Evolutionary conservation across 306 rosid genomes (phyloP).

Genomic region (Lathyrus sativus): DNA sequence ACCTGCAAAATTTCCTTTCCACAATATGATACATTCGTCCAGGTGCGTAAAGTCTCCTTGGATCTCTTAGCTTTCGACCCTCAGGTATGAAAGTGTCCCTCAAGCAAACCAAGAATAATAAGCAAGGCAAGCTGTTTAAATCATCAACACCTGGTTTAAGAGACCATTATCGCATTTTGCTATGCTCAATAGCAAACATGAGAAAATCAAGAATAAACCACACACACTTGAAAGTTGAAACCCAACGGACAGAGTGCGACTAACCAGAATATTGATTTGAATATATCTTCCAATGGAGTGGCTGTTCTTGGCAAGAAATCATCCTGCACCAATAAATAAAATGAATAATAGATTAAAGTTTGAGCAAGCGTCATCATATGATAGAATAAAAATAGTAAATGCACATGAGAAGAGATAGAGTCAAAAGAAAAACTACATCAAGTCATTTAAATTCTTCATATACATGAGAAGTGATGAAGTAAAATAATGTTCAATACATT

Average conservation of each 20-base stretch:
- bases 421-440: too few relatives aligned
- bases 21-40: constrained; percentile 93
- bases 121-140: constrained; percentile 96
- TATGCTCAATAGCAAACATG: constrained; percentile 38
- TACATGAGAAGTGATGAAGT: too few relatives aligned
- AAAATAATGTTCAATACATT: too few relatives aligned
- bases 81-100: constrained; percentile 93
- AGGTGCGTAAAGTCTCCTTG: constrained; percentile 92
- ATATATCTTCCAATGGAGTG: constrained; percentile 92
- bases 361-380: too few relatives aligned
- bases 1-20: constrained; percentile 95
- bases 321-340: constrained; percentile 54
- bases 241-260: constrained; percentile 36
- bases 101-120: constrained; percentile 82
- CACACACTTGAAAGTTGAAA: constrained; percentile 19
- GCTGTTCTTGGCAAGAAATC: constrained; percentile 97
- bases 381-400: background rate
- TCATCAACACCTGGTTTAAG: constrained; percentile 71
- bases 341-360: too few relatives aligned
- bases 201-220: constrained; percentile 14
- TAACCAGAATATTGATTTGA: constrained; percentile 88
- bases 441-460: too few relatives aligned
- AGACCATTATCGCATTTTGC: constrained; percentile 52
- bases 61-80: constrained; percentile 83
- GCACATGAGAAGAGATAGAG: background rate